A percentile compares a stretch with the other conserved stretches of the same genome.
Evolutionary conservation across 2,329 filamentous ascomycete species (phyloP).

Genomic region (Didymella keratinophila): DNA sequence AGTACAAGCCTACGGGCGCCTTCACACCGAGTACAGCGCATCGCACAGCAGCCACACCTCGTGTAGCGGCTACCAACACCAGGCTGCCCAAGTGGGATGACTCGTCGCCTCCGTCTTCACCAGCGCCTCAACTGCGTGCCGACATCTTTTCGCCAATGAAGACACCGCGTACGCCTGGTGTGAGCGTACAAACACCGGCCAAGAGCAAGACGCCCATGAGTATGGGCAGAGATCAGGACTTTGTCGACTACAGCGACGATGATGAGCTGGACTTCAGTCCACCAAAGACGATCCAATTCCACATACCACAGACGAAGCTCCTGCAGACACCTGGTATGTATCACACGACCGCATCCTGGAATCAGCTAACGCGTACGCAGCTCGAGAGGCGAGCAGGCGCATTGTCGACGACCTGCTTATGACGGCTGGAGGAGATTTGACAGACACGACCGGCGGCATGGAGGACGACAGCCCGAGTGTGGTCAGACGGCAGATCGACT

Average conservation of each 20-base stretch:
- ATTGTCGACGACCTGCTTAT: slow-evolving; percentile 83
- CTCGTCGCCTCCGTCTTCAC: slow-evolving; percentile 59
- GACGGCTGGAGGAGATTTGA: slow-evolving; percentile 71
- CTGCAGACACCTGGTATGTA: slow-evolving; percentile 78
- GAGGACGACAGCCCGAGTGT: slow-evolving; percentile 59
- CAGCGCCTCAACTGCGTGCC: slow-evolving; percentile 82
- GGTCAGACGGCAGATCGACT: slow-evolving; percentile 54
- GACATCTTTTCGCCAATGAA: slow-evolving; percentile 83
- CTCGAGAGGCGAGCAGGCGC: slow-evolving; percentile 78
- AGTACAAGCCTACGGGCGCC: slow-evolving; percentile 52
- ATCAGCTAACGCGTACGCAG: slow-evolving; percentile 51
- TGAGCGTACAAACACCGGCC: slow-evolving; percentile 81
- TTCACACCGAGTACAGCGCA: slow-evolving; percentile 50
- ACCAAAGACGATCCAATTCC: slow-evolving; percentile 91
- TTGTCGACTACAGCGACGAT: slow-evolving; percentile 81
- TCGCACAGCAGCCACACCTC: slow-evolving; percentile 37
- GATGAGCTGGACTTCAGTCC: slow-evolving; percentile 73
- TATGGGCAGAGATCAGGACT: slow-evolving; percentile 54
- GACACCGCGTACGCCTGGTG: slow-evolving; percentile 74
- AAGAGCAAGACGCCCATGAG: slow-evolving; percentile 53
- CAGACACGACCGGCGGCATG: slow-evolving; percentile 55
- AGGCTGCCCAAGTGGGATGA: slow-evolving; percentile 46
- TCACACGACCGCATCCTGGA: no score
- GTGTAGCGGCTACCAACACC: slow-evolving; percentile 30
- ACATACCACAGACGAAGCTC: slow-evolving; percentile 76